These are phyloP conservation scores for Salix caprea DNA, from an alignment of 345 rosid species.

Conservation along the genomic window DNA sequence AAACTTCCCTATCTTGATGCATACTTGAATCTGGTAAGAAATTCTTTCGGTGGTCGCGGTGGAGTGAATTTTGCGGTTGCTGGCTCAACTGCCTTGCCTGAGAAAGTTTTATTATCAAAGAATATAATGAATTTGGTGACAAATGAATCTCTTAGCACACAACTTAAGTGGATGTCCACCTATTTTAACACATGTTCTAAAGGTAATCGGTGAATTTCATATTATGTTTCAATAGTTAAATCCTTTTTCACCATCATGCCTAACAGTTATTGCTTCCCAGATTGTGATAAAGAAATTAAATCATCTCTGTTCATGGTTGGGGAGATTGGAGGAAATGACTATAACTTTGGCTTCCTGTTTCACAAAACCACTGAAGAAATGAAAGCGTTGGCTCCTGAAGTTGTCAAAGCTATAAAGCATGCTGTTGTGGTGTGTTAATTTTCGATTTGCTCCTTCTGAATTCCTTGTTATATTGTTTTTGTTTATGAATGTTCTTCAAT, in stretches of 20 bases:
- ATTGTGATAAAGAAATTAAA: background rate
- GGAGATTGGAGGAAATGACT: conserved; percentile 3
- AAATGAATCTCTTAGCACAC: background rate
- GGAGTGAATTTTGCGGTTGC: conserved; percentile 15
- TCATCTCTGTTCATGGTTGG: conserved; percentile 4
- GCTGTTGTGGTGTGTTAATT: background rate
- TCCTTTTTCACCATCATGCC: too few species aligned
- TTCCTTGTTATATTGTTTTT: background rate
- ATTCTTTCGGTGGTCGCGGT: background rate
- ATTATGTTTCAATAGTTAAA: too few species aligned
- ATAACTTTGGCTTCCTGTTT: background rate
- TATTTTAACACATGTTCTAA: too few species aligned
- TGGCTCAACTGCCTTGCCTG: background rate
- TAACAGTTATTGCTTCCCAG: background rate
- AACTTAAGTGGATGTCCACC: background rate
- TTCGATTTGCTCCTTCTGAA: too few species aligned
- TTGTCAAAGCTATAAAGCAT: background rate
- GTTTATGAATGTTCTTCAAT: background rate
- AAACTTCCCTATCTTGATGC: conserved; percentile 3
- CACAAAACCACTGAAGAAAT: background rate
- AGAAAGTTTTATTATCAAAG: background rate
- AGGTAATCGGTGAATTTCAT: too few species aligned
- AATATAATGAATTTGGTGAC: background rate
- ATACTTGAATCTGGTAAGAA: background rate
- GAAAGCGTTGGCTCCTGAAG: background rate